Conservation (phyloP, 352 stramenopile species). For the Pythium dissimile region DNA sequence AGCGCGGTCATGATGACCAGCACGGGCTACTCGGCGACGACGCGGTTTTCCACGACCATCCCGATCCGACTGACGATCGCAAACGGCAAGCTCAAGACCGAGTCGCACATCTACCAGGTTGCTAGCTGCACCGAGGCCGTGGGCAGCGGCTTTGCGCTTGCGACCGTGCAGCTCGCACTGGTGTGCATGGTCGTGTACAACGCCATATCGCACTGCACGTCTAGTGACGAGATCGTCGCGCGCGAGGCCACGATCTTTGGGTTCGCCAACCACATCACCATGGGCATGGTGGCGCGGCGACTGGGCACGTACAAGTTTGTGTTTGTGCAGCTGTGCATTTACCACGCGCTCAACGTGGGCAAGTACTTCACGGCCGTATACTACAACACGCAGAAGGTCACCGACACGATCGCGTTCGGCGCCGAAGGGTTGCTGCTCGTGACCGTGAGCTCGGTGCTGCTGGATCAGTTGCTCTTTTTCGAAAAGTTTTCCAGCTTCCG, state of each 20-base stretch:
- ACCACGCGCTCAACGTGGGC: conserved; percentile 20
- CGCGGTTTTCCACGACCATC: conserved; percentile 18
- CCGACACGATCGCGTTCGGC: conserved; percentile 22
- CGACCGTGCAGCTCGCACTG: conserved; percentile 12
- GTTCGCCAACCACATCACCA: conserved; percentile 19
- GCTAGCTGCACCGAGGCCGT: conserved; percentile 13
- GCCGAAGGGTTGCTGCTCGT: conserved; percentile 20
- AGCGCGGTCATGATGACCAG: conserved; percentile 15
- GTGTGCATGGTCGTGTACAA: conserved; percentile 22
- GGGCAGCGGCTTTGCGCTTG: conserved; percentile 17
- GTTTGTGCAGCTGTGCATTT: conserved; percentile 21
- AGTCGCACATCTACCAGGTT: conserved; percentile 14
- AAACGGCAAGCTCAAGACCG: conserved; percentile 6
- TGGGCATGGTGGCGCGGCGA: conserved; percentile 18
- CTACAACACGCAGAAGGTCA: conserved; percentile 22
- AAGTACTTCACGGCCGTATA: conserved; percentile 18
- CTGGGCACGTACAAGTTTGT: conserved; percentile 24
- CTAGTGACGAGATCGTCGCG: conserved; percentile 3
- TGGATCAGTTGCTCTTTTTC: conserved; percentile 20
- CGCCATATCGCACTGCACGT: conserved; percentile 16
- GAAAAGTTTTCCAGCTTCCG: conserved; percentile 20
- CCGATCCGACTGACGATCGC: conserved; percentile 12
- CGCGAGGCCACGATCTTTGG: conserved; percentile 12
- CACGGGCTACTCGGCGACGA: conserved; percentile 18
- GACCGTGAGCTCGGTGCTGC: conserved; percentile 14